phyloP scores from a whole-genome alignment of 2,329 filamentous ascomycete genomes.

The Paradendryphiella salina region DNA sequence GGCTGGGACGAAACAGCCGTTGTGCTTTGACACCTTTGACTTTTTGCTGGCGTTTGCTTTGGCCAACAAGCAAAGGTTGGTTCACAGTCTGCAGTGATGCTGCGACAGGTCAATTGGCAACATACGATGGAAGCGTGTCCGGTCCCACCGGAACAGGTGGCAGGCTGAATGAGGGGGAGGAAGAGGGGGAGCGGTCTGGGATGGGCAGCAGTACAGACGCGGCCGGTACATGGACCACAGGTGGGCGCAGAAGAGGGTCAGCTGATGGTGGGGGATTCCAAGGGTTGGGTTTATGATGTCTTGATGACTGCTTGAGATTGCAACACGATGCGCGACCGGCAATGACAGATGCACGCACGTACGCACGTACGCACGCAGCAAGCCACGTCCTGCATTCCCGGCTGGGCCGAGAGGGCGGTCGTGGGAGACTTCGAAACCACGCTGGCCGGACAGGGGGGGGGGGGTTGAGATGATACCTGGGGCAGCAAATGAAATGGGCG shows the following conservation, averaged over 20 bases:
- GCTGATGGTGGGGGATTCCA: constrained; percentile 31
- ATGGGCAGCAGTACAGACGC: constrained; percentile 27
- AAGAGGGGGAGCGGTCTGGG: constrained; percentile 7
- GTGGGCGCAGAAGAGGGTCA: constrained; percentile 17
- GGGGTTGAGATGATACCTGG: constrained; percentile 22
- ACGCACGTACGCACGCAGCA: background rate
- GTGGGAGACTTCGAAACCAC: constrained; percentile 26
- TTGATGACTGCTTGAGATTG: constrained; percentile 25
- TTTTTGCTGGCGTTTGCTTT: constrained; percentile 9
- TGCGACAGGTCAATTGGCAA: constrained; percentile 35
- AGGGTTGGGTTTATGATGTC: constrained; percentile 10
- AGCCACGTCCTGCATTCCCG: constrained; percentile 28
- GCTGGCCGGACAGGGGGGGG: constrained; percentile 31
- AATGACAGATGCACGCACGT: constrained; percentile 15
- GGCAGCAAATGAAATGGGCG: constrained; percentile 40
- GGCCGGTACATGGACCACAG: constrained; percentile 10
- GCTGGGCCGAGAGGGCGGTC: constrained; percentile 27
- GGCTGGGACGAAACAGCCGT: constrained; percentile 40
- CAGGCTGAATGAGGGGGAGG: constrained; percentile 2
- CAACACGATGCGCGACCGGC: constrained; percentile 17
- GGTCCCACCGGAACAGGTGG: constrained; percentile 21
- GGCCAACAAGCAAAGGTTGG: constrained; percentile 22
- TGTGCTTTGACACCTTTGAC: constrained; percentile 37
- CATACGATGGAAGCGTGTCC: constrained; percentile 35
- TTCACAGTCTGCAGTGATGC: background rate